Percentiles rank a stretch among this genome's conserved stretches.
These are phyloP conservation scores for Neofusicoccum parvum DNA, from an alignment of 2,329 filamentous ascomycete genomes.

Conservation along the genomic window DNA sequence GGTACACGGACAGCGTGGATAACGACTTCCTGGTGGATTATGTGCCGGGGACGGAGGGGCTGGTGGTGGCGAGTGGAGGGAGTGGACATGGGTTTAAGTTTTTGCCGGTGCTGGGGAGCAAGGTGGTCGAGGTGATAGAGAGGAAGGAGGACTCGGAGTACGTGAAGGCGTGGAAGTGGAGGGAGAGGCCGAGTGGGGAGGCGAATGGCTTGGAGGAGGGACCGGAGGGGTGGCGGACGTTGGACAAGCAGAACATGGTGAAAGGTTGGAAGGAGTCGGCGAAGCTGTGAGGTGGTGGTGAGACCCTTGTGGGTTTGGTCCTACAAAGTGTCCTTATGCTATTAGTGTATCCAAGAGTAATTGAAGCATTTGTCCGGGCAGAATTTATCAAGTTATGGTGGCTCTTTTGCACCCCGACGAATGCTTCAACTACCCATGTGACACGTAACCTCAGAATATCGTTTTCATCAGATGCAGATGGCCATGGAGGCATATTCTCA, in stretches of 20 bases:
- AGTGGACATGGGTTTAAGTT: slow-evolving; percentile 38
- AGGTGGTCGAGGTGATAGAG: slow-evolving; percentile 32
- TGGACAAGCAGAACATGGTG: slow-evolving; percentile 31
- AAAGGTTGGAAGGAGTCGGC: slow-evolving; percentile 25
- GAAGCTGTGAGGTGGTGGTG: slow-evolving; percentile 19
- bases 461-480: not conserved
- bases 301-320: too few species aligned
- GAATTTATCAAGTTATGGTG: not conserved
- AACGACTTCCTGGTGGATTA: slow-evolving; percentile 32
- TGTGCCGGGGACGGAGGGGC: slow-evolving; percentile 25
- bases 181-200: slow-evolving; percentile 24
- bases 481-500: not conserved
- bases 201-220: slow-evolving; percentile 33
- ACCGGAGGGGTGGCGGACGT: slow-evolving; percentile 29
- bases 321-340: not conserved
- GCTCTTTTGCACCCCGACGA: not conserved
- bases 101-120: slow-evolving; percentile 32
- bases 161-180: slow-evolving; percentile 26
- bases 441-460: too few species aligned
- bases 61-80: slow-evolving; percentile 35
- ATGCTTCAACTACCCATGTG: not conserved
- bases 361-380: not conserved
- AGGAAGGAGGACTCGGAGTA: slow-evolving; percentile 23
- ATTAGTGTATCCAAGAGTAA: not conserved
- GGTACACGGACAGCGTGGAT: slow-evolving; percentile 29